Evolutionary conservation across 2,329 filamentous ascomycete genomes (phyloP), one percentile per base, ranked within the genome.

Genomic region (Colletotrichum liaoningense): DNA sequence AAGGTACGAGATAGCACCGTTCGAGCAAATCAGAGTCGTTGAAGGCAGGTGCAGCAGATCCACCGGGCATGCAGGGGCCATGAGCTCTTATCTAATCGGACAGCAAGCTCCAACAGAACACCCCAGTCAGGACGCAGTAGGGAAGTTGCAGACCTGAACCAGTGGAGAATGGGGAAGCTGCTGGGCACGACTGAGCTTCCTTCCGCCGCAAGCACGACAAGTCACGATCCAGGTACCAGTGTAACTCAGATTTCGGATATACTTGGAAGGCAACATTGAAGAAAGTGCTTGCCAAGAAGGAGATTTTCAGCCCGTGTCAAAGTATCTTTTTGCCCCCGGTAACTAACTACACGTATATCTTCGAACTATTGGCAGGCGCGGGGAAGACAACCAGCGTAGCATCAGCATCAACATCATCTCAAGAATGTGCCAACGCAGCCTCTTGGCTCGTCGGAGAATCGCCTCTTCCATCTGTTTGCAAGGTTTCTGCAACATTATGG

Each of bases 61-160:
- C 60, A 57, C 52, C 12, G 33, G 42, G 33, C 26, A 52, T 11
- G 22, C 67, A 58, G 54, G 60, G 67, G 63, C 52, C 52, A 55
- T 19, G n/a, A 71, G 71, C 67, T 73, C 67, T 71, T 73, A 73
- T 73, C 71, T 73, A 71, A 73, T 73, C 71, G 62, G 33, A n/a
- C 22, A 16, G 12, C 33, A 12, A 24, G 42, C 42, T 49, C 42
- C 42, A 49, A 11, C 19, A 3, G 42, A n/a, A 49, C 42, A 35
- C 33, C 33, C 42, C 19, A 49, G 42, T 42, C 16, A 19, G 42
- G 8, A 49, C 26, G 26, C 26, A 26, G 26, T 26, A 28, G 26
- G 33, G 11, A 35, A 35, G 11, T 35, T 12, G 1, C 33, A 35
- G 33, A 35, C 33, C 19, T n/a, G 42, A 49, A 49, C 42, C 19